phyloP scores from a whole-genome alignment of 139 green algal species.

The Chloropicon primus region DNA sequence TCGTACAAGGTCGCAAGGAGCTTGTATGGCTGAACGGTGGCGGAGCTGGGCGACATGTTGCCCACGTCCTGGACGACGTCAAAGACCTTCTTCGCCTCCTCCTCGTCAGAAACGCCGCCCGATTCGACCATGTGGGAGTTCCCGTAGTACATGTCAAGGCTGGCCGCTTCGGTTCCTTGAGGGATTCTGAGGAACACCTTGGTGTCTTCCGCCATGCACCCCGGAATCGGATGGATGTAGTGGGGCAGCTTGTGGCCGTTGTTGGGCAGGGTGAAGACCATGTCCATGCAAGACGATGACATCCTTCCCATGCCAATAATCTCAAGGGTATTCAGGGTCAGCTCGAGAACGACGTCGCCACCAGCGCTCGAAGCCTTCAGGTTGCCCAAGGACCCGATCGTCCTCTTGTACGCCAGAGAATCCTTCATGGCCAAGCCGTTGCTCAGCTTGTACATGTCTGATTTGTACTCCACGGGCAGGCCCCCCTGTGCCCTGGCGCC shows the following conservation, averaged over 20 bases:
- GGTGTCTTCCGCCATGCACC: slow-evolving; percentile 8
- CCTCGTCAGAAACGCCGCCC: no score
- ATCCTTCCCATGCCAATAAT: slow-evolving; percentile 9
- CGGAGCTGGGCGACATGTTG: no score
- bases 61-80: no score
- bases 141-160: slow-evolving; percentile 11
- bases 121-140: background rate
- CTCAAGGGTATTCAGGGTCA: slow-evolving; percentile 12
- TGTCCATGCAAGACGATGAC: slow-evolving; percentile 6
- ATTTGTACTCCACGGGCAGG: background rate
- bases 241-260: background rate
- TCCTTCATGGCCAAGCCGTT: background rate
- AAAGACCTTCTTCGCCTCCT: no score
- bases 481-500: background rate
- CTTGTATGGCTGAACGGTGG: background rate
- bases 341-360: slow-evolving; percentile 2
- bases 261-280: slow-evolving; percentile 3
- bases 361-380: background rate
- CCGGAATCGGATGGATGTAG: background rate
- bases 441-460: background rate
- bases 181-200: slow-evolving; percentile 12
- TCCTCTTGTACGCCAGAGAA: slow-evolving; percentile 8
- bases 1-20: background rate
- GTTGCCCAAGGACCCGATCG: background rate
- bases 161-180: background rate